Conservation (phyloP, 148 eudicot species). For the Drosera capensis region DNA sequence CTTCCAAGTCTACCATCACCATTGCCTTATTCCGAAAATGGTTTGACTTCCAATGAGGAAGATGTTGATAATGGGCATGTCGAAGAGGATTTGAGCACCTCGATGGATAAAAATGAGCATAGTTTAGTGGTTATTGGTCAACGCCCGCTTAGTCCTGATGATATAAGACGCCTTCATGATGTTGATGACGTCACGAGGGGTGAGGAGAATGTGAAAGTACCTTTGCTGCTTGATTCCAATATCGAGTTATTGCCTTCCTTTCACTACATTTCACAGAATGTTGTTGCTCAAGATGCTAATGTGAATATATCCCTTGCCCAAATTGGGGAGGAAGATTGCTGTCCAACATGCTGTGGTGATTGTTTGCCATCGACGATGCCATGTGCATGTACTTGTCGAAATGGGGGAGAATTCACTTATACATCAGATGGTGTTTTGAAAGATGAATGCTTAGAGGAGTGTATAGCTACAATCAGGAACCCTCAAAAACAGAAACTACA, state of each 20-base stretch:
- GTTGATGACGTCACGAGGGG: constrained; percentile 46
- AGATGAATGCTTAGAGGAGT: background rate
- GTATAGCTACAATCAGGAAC: background rate
- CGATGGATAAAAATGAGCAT: constrained; percentile 12
- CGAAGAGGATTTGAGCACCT: constrained; percentile 15
- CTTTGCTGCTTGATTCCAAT: constrained; percentile 30
- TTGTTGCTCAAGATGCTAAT: background rate
- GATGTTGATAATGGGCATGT: constrained; percentile 7
- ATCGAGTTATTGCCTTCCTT: constrained; percentile 45
- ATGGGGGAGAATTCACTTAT: background rate
- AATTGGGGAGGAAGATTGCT: background rate
- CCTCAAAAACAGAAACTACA: background rate
- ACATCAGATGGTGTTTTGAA: background rate
- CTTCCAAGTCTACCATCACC: constrained; percentile 13
- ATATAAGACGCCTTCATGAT: constrained; percentile 11
- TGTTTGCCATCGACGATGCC: background rate
- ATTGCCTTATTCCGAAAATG: constrained; percentile 11
- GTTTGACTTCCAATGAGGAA: constrained; percentile 9
- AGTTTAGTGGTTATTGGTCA: constrained; percentile 29
- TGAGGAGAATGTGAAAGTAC: constrained; percentile 36
- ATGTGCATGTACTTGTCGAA: background rate
- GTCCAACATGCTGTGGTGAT: background rate
- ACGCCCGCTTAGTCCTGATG: constrained; percentile 12
- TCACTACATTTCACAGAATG: background rate
- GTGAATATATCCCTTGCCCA: background rate